phyloP scores from a whole-genome alignment of 2,329 filamentous ascomycete genomes.

The Arachnomyces sp. region DNA sequence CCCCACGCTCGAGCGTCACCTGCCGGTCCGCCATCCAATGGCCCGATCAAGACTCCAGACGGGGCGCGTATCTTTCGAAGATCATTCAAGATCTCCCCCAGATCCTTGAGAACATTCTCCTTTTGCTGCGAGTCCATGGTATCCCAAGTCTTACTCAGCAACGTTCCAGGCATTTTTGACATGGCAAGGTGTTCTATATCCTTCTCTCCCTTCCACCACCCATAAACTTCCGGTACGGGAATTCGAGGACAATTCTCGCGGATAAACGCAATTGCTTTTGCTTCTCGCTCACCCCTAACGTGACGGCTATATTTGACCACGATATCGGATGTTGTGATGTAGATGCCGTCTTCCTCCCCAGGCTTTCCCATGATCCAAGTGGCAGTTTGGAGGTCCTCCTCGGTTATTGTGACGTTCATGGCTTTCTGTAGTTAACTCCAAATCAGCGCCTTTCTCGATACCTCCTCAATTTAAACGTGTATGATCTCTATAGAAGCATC shows the following conservation, averaged over 20 bases:
- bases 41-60: slow-evolving; percentile 7
- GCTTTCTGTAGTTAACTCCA: no score
- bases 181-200: slow-evolving; percentile 18
- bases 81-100: slow-evolving; percentile 12
- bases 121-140: slow-evolving; percentile 13
- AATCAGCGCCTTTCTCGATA: no score
- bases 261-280: slow-evolving; percentile 20
- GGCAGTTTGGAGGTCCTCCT: no score
- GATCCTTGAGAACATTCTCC: slow-evolving; percentile 12
- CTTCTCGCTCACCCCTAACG: slow-evolving; percentile 18
- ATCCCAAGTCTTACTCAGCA: slow-evolving; percentile 13
- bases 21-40: slow-evolving; percentile 13
- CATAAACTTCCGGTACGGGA: slow-evolving; percentile 20
- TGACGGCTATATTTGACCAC: slow-evolving; percentile 19
- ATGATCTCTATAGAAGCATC: no score
- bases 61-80: slow-evolving; percentile 22
- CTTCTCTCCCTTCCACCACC: slow-evolving; percentile 14
- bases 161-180: slow-evolving; percentile 18
- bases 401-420: no score
- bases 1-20: slow-evolving; percentile 13
- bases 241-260: slow-evolving; percentile 13
- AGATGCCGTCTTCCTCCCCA: slow-evolving; percentile 7
- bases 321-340: slow-evolving; percentile 9
- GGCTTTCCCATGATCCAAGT: not conserved
- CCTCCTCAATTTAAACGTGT: no score